phyloP scores from a whole-genome alignment of 2,329 filamentous ascomycete genomes.

The Xylaria sp. region DNA sequence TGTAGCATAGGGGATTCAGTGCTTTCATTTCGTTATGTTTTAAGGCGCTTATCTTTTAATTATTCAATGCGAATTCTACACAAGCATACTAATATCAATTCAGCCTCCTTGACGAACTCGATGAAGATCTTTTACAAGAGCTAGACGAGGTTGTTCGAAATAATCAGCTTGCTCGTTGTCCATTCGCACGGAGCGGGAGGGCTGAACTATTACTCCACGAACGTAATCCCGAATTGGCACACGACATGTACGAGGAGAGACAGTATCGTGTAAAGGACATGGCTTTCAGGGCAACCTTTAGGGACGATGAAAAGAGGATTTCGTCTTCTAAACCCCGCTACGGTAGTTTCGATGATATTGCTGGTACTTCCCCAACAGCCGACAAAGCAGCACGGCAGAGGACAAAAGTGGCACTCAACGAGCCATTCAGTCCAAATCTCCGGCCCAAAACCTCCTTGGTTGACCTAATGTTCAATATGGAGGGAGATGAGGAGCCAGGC shows the following conservation, averaged over 20 bases:
- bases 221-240: conserved; percentile 69
- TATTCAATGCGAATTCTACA: not conserved
- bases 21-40: conserved; percentile 48
- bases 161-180: conserved; percentile 82
- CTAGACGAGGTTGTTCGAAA: conserved; percentile 82
- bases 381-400: conserved; percentile 60
- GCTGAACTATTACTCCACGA: conserved; percentile 75
- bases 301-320: conserved; percentile 71
- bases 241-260: conserved; percentile 75
- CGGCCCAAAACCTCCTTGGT: conserved; percentile 74
- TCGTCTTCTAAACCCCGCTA: conserved; percentile 71
- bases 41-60: not conserved
- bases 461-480: conserved; percentile 95
- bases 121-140: conserved; percentile 83
- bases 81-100: conserved; percentile 34
- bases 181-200: conserved; percentile 80
- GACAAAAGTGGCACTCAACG: conserved; percentile 61
- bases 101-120: conserved; percentile 80
- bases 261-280: conserved; percentile 81
- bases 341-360: conserved; percentile 73
- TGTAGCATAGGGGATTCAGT: not conserved
- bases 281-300: conserved; percentile 71
- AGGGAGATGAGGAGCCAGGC: conserved; percentile 72
- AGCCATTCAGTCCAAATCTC: conserved; percentile 73
- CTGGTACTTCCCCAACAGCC: conserved; percentile 54